phyloP scores from a whole-genome alignment of 768 basidiomycete species.

The Coprinopsis cinerea region DNA sequence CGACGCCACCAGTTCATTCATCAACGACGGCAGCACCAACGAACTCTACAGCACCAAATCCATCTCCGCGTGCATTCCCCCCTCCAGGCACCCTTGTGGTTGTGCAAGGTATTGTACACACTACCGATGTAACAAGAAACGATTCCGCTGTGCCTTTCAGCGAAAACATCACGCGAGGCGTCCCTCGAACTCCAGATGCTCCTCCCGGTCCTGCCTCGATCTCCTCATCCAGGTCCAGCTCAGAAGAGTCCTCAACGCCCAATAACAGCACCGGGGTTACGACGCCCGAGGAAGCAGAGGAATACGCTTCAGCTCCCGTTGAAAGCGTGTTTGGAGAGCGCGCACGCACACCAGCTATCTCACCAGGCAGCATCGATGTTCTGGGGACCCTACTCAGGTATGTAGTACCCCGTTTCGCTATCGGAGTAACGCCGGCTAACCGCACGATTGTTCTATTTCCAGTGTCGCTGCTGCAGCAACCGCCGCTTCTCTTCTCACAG shows the following conservation, averaged over 20 bases:
- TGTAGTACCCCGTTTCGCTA: conserved; percentile 17
- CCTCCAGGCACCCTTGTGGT: conserved; percentile 76
- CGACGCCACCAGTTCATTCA: conserved; percentile 10
- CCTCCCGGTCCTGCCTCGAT: too few relatives aligned
- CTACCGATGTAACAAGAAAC: conserved; percentile 53
- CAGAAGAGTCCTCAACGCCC: too few relatives aligned
- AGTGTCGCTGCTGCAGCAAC: conserved; percentile 92
- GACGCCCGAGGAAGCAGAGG: too few relatives aligned
- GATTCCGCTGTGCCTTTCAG: background rate
- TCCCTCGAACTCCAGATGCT: too few relatives aligned
- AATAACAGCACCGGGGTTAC: too few relatives aligned
- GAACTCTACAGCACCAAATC: conserved; percentile 17
- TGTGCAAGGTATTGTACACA: conserved; percentile 79
- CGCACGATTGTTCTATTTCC: conserved; percentile 7
- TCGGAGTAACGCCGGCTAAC: background rate
- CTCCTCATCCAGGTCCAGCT: too few relatives aligned
- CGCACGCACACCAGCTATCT: conserved; percentile 34
- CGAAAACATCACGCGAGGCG: too few relatives aligned
- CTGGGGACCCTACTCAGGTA: conserved; percentile 79
- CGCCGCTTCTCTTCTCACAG: conserved; percentile 76
- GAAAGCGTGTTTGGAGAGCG: background rate
- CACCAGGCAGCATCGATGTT: conserved; percentile 75
- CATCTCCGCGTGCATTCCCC: conserved; percentile 47
- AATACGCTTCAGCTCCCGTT: too few relatives aligned
- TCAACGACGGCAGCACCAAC: conserved; percentile 8